Conservation (phyloP, 345 rosid genomes). For the Reutealis trisperma region DNA sequence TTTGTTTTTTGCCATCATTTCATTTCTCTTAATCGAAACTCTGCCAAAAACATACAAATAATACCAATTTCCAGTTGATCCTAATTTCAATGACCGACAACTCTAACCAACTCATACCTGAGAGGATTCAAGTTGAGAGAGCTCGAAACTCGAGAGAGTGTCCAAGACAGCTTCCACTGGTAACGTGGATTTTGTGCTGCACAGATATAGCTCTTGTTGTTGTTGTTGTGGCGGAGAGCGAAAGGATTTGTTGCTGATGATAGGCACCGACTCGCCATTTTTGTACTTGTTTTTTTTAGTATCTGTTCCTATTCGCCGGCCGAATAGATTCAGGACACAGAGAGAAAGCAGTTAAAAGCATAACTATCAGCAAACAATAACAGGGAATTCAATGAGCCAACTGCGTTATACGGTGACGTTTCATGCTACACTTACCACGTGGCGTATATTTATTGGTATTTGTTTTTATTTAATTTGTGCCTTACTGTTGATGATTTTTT, state of each 20-base stretch:
- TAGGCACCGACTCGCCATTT: slow-evolving; percentile 7
- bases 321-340: neutral
- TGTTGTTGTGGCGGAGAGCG: slow-evolving; percentile 21
- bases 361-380: too few relatives aligned
- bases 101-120: slow-evolving; percentile 30
- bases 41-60: slow-evolving; percentile 28
- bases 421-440: neutral
- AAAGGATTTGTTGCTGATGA: slow-evolving; percentile 31
- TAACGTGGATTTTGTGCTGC: slow-evolving; percentile 14
- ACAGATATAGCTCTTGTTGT: slow-evolving; percentile 15
- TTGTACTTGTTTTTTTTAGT: neutral
- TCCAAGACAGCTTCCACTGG: slow-evolving; percentile 8
- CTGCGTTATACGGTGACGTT: too few relatives aligned
- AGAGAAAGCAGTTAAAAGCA: neutral
- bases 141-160: slow-evolving; percentile 23
- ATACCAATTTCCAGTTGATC: neutral
- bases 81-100: neutral
- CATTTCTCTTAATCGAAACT: slow-evolving; percentile 28
- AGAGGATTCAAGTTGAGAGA: slow-evolving; percentile 57
- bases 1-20: slow-evolving; percentile 29
- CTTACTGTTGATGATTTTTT: neutral
- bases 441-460: neutral
- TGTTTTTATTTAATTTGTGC: neutral
- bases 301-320: neutral
- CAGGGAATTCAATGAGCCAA: too few relatives aligned